Conservation (phyloP, 192 early-diverging fungal genomes). For the Backusella morwellensis region DNA sequence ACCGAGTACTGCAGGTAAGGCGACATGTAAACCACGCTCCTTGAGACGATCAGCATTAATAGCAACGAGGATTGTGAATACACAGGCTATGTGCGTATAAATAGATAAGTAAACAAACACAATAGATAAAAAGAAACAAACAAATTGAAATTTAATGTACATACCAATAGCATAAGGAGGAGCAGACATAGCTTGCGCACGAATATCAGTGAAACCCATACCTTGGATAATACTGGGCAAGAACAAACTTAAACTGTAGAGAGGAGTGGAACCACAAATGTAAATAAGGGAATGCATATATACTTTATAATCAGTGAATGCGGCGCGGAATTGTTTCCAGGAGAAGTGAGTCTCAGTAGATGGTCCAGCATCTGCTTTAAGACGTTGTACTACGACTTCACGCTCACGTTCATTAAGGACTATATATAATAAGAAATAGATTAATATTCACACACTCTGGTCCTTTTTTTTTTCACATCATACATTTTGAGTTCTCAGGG, state of each 20-base stretch:
- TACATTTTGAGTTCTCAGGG: constrained; percentile 45
- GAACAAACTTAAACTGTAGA: constrained; percentile 66
- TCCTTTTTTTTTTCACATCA: background rate
- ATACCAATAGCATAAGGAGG: constrained; percentile 52
- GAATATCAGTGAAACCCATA: constrained; percentile 56
- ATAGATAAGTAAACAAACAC: background rate
- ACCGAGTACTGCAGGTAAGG: constrained; percentile 38
- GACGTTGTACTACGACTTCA: constrained; percentile 39
- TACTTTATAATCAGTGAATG: constrained; percentile 46
- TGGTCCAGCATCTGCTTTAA: constrained; percentile 47
- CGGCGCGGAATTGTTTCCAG: constrained; percentile 48
- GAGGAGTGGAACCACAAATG: constrained; percentile 61
- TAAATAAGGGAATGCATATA: constrained; percentile 54
- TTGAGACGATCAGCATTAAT: constrained; percentile 37
- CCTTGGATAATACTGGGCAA: constrained; percentile 69
- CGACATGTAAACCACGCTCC: constrained; percentile 48
- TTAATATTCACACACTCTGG: background rate
- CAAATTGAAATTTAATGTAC: background rate
- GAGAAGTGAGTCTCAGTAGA: constrained; percentile 46
- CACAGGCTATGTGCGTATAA: constrained; percentile 22
- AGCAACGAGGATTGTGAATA: constrained; percentile 30
- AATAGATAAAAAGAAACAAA: background rate
- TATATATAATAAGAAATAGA: background rate
- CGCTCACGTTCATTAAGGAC: constrained; percentile 44
- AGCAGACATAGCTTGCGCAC: constrained; percentile 49